A percentile compares a stretch with the other conserved stretches of the same genome.
Evolutionary conservation across 164 flowering plant genomes (phyloP).

Genomic region (Kingdonia uniflora): DNA sequence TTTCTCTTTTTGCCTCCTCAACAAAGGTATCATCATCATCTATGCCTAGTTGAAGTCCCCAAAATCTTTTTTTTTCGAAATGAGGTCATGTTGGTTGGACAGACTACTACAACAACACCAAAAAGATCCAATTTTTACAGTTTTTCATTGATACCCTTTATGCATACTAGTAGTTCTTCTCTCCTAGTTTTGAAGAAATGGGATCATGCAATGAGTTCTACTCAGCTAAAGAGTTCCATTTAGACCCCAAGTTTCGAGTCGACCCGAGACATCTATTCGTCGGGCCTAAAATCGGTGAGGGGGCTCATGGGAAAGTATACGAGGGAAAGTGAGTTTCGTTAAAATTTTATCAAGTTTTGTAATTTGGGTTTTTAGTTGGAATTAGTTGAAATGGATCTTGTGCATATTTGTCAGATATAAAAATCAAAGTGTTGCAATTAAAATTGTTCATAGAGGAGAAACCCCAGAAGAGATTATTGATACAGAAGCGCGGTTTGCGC

Average conservation of each 20-base stretch:
- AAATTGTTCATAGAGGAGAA: constrained; percentile 73
- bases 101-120: too few species aligned
- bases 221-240: constrained; percentile 30
- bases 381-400: not conserved
- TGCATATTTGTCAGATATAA: constrained; percentile 39
- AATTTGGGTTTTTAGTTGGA: not conserved
- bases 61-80: constrained; percentile 15
- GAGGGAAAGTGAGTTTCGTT: constrained; percentile 99
- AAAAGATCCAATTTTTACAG: too few species aligned
- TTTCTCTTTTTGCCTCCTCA: not conserved
- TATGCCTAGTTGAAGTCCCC: constrained; percentile 7
- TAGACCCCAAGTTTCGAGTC: constrained; percentile 72
- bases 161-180: constrained; percentile 14
- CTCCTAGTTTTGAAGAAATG: constrained; percentile 13
- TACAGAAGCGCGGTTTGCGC: constrained; percentile 58
- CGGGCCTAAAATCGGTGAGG: constrained; percentile 92
- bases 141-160: too few species aligned
- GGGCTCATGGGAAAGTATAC: constrained; percentile 96
- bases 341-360: not conserved
- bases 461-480: constrained; percentile 73
- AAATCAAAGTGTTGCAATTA: constrained; percentile 88
- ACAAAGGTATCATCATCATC: constrained; percentile 1
- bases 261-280: constrained; percentile 88
- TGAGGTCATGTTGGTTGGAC: constrained; percentile 20
- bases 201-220: constrained; percentile 33